These are phyloP conservation scores for Leptomonas seymouri DNA, from an alignment of 208 protist genomes.

Conservation along the genomic window DNA sequence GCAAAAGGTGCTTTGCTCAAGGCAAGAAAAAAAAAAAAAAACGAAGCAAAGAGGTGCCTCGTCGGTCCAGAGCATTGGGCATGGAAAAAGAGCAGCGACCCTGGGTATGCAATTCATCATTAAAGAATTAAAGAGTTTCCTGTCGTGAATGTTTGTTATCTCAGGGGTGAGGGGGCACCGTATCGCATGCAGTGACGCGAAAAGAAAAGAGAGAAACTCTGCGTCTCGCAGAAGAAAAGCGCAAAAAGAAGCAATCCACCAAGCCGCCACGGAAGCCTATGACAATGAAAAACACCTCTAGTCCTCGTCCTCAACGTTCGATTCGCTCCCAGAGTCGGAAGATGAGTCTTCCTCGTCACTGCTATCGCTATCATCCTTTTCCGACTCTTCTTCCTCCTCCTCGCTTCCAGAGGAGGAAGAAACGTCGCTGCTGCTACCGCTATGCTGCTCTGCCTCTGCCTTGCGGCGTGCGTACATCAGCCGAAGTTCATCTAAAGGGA, in stretches of 20 bases:
- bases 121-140: too few relatives aligned
- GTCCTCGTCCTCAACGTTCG: slow-evolving; percentile 21
- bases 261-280: too few relatives aligned
- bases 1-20: neutral
- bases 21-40: slow-evolving; percentile 14
- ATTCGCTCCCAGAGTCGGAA: slow-evolving; percentile 21
- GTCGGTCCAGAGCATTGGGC: too few relatives aligned
- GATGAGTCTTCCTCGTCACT: slow-evolving; percentile 16
- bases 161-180: too few relatives aligned
- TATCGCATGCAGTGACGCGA: too few relatives aligned
- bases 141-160: too few relatives aligned
- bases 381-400: slow-evolving; percentile 30
- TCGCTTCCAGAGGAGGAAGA: slow-evolving; percentile 11
- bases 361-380: slow-evolving; percentile 18
- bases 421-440: slow-evolving; percentile 31
- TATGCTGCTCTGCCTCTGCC: slow-evolving; percentile 30
- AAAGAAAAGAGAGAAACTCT: neutral
- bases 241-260: too few relatives aligned
- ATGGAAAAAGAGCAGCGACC: too few relatives aligned
- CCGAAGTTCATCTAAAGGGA: slow-evolving; percentile 80
- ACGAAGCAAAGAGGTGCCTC: neutral
- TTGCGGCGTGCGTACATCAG: slow-evolving; percentile 57
- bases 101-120: too few relatives aligned
- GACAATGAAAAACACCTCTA: neutral
- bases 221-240: slow-evolving; percentile 5